Conservation (phyloP, 164 flowering plant species). For the Aristolochia californica region DNA sequence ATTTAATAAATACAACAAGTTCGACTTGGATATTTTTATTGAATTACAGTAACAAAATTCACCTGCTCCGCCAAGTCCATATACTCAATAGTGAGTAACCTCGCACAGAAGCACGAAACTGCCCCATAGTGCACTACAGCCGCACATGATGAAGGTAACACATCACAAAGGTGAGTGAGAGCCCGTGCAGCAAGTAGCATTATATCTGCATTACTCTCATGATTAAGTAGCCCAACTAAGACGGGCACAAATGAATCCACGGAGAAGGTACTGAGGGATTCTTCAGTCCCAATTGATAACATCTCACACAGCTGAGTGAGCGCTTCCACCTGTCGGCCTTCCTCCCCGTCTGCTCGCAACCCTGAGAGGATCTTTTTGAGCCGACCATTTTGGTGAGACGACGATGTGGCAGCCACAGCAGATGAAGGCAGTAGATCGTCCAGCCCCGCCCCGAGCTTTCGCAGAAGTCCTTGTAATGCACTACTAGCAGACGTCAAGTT, state of each 20-base stretch:
- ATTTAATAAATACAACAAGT: too few relatives aligned
- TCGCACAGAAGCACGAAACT: conserved; percentile 73
- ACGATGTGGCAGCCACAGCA: conserved; percentile 42
- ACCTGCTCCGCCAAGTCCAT: conserved; percentile 99
- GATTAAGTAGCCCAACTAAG: conserved; percentile 84
- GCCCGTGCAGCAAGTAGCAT: conserved; percentile 99
- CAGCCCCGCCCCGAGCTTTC: conserved; percentile 89
- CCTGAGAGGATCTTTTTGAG: conserved; percentile 87
- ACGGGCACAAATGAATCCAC: conserved; percentile 96
- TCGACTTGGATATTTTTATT: neutral
- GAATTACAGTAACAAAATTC: neutral
- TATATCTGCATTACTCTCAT: conserved; percentile 90
- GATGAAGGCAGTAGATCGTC: conserved; percentile 85
- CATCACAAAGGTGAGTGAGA: conserved; percentile 85
- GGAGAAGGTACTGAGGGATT: conserved; percentile 81
- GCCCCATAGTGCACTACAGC: conserved; percentile 98
- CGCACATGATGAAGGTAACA: conserved; percentile 91
- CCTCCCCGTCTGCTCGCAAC: conserved; percentile 92
- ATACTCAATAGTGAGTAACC: conserved; percentile 91
- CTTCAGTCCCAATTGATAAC: conserved; percentile 96
- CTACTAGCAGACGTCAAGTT: conserved; percentile 85
- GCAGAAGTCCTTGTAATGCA: conserved; percentile 76
- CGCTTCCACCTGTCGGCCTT: conserved; percentile 89
- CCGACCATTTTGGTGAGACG: conserved; percentile 83
- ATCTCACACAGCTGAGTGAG: conserved; percentile 92